Base-by-base conservation (phyloP, 2,329 filamentous ascomycete genomes). In the Stemphylium vesicarium region DNA sequence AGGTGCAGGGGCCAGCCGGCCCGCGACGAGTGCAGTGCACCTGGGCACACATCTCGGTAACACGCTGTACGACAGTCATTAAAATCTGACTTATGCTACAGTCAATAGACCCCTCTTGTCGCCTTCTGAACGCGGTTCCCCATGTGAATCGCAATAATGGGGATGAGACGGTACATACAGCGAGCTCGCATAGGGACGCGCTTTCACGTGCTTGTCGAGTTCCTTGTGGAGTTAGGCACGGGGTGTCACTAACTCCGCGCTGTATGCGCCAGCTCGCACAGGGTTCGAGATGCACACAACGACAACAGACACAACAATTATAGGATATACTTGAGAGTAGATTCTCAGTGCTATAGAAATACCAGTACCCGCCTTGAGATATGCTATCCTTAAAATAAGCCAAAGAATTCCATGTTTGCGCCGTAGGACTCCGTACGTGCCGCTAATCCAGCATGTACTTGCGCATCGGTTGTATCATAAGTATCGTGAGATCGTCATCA, bases 401-500 rank as follows among this genome's bases (percentile, higher is more conserved):
- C 16, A 15, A 42, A 16, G 43, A 40, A 46, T 37, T 44, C 44
- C 48, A 26, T 4, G 26, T 35, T 35, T 26, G 20, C 26, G 37
- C 53, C 59, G 42, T 59, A 51, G 38, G 44, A 42, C 46, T 50
- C 53, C 56, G 46, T 39, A 45, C n/a, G 36, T 43, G 52, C 46
- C 35, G 44, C 39, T 51, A 52, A 36, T 36, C 50, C 57, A 41
- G 35, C 50, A 32, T 37, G 47, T 41, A 42, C 29, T 18, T 22
- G 16, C 35, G 38, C 42, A 50, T 59, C 46, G 18, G 33, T 33
- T 20, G 24, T 33, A 43, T 47, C 54, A 54, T 57, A 49, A 55
- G 39, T 47, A 41, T 68, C 64, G 58, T 68, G 39, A 65, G 39
- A 64, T 67, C 59, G 52, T 66, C 54, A 55, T 63, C 45, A 45